Base-by-base conservation (phyloP, 108 stramenopile genomes). In the Nitzschia sp. region DNA sequence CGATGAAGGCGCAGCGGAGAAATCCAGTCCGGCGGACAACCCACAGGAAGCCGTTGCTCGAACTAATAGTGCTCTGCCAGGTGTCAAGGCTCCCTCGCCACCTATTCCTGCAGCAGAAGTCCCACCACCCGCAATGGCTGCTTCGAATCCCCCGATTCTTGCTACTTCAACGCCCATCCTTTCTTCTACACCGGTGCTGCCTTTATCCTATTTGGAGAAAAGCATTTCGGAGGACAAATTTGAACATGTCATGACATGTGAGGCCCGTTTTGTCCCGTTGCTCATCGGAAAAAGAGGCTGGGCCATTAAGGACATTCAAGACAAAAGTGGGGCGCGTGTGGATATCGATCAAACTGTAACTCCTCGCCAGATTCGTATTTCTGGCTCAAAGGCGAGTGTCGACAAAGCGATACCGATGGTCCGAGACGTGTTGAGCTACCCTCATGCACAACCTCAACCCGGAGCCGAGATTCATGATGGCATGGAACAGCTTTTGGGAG, bases 271-370 rank as follows among this genome's bases (percentile, higher is more conserved):
- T 72, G 88, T 96, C 13, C 85, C 91, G 9, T 71, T 91, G 21
- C 70, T 96, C 68, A 87, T 96, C 72, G 92, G 91, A 26, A 83
- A 88, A 34, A 83, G 88, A 27, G 95, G 88, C 22, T 89, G 92
- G 91, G 88, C 87, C 0, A 85, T 92, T 27, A 96, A 96, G 69
- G 75, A 89, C 53, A 96, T 96, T 46, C 92, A 94, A 58, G 86
- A 93, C 58, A 76, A 84, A 45, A 91, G 86, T 70, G 88, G 88
- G 27, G 92, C 95, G 2, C 77, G 68, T 27, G 86, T 96, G 15
- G 86, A 86, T 50, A 91, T 94, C 36, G 91, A 96, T 76, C 95
- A 96, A 62, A 71, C 79, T 53, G 80, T 82, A 0, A 84, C 79
- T 53, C 92, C 95, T 44, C 79, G 87, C 0, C 85, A 83, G 57